Base-by-base conservation (phyloP, 345 rosid species). In the Physaria fendleri region DNA sequence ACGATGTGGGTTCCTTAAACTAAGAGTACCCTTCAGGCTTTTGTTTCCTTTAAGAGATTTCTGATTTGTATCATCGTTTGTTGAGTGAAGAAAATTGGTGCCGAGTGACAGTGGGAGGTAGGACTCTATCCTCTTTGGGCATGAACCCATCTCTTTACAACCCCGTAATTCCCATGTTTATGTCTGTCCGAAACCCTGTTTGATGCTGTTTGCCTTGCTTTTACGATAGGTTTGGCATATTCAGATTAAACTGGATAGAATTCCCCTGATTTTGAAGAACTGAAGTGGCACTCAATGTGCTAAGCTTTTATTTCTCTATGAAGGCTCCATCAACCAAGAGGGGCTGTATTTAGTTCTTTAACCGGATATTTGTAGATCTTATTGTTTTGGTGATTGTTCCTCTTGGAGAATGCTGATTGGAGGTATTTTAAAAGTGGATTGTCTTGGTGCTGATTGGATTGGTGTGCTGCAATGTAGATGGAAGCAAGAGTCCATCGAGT, bases 161-260 rank as follows among this genome's bases (percentile, higher is more conserved):
- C 73, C 51, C 67, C 58, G 18, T 57, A 55, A 51, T 76, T 50
- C 77, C 71, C 55, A 35, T 42, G 5, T 53, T 74, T 71, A 23
- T 63, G 45, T 62, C 64, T 7, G 73, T 75, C 59, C 59, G 30
- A 74, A 81, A 66, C 68, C 30, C 49, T 69, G 66, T 81, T 82
- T 89, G 95, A 82, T 81, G 13, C 64, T 74, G 79, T 84, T 72
- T 82, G 51, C 78, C 56, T 76, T 84, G 84, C 82, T 82, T 74
- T 77, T 77, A 82, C 87, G 46, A 68, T 78, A 84, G 94, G 88
- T 82, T 66, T 69, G 76, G 75, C 73, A 74, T 62, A 30, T 83
- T 79, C 70, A 58, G 78, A 73, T 52, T 75, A 59, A 6, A 54
- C 79, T 75, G 79, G 79, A 74, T 80, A 67, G 69, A 65, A 69